Evolutionary conservation across 2,329 filamentous ascomycete species (phyloP), one percentile per base, ranked within the genome.

Genomic region (Neonectria coccinea): DNA sequence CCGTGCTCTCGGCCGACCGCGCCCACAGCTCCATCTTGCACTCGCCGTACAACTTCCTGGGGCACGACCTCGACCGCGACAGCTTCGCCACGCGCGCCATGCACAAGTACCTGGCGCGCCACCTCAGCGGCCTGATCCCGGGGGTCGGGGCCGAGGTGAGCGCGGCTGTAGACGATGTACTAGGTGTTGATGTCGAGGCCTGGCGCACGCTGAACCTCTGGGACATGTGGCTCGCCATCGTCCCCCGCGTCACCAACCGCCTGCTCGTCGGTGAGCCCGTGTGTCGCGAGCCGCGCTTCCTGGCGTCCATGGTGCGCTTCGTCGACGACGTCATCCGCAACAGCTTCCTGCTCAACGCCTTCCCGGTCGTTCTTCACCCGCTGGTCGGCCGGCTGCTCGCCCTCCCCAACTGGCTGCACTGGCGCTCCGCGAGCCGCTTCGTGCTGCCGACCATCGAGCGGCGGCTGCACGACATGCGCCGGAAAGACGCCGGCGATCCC

Each of bases 341-440:
- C 62, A 78, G 78, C 62, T 76, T 84, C 50, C 65, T 85, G 16
- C 76, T 86, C n/a, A 78, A 77, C 66, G 74, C 85, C 60, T 75
- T 84, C 2, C 85, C 86, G 0, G 76, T 76, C 8, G 74, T 83
- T 2, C 70, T 88, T 3, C 83, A 86, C 25, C 84, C 85, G 0
- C 64, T 89, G 1, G 59, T 87, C 5, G 83, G 84, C 10, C 79
- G 76, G 3, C 68, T 87, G 1, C 67, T 84, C 22, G 71, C 81
- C 4, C 68, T 86, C 1, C 76, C 80, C 1, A 85, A 85, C 67
- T 80, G 80, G 68, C 78, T 81, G 27, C 81, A 85, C 63, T 86
- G 82, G 77, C 77, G 79, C 63, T 78, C 77, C 42, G 79, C 82
- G 3, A 76, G 82, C 50, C 76, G 74, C 29, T 73, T 79, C 27